Conservation (phyloP, 257 asterid species). For the Phtheirospermum japonicum region DNA sequence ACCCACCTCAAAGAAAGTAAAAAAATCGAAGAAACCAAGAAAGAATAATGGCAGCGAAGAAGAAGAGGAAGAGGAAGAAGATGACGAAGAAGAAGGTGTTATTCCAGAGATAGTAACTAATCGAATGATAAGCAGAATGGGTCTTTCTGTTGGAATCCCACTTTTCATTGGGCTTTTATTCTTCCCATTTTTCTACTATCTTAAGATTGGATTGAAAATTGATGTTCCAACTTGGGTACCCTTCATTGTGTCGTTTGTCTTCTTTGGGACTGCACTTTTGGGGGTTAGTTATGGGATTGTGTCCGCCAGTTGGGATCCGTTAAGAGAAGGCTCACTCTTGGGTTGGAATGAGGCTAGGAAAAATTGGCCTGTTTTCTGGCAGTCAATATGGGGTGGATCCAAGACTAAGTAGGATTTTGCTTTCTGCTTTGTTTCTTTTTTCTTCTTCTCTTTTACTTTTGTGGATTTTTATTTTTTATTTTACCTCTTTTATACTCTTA, state of each 20-base stretch:
- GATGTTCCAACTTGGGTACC: slow-evolving; percentile 96
- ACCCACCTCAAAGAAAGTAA: slow-evolving; percentile 51
- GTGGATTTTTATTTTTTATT: too few species aligned
- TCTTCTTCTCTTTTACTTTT: too few species aligned
- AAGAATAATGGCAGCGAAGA: slow-evolving; percentile 41
- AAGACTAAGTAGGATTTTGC: slow-evolving; percentile 35
- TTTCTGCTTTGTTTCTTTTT: neutral
- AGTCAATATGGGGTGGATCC: slow-evolving; percentile 66
- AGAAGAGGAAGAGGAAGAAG: slow-evolving; percentile 43
- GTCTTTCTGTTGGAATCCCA: slow-evolving; percentile 77
- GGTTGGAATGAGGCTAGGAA: slow-evolving; percentile 93
- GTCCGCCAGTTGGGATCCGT: slow-evolving; percentile 97
- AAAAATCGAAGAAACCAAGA: slow-evolving; percentile 47
- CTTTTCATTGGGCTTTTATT: slow-evolving; percentile 67
- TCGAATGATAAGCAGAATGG: slow-evolving; percentile 89
- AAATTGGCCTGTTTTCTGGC: slow-evolving; percentile 98
- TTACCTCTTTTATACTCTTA: neutral
- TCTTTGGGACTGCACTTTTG: slow-evolving; percentile 78
- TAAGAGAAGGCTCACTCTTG: slow-evolving; percentile 82
- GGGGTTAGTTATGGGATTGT: slow-evolving; percentile 96
- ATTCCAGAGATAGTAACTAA: slow-evolving; percentile 94
- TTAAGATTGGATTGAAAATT: slow-evolving; percentile 74
- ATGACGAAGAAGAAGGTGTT: slow-evolving; percentile 43
- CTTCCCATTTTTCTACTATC: slow-evolving; percentile 92
- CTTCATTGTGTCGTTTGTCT: slow-evolving; percentile 75